Base-by-base conservation (phyloP, 2,329 filamentous ascomycete genomes). In the Ascochyta koolunga region DNA sequence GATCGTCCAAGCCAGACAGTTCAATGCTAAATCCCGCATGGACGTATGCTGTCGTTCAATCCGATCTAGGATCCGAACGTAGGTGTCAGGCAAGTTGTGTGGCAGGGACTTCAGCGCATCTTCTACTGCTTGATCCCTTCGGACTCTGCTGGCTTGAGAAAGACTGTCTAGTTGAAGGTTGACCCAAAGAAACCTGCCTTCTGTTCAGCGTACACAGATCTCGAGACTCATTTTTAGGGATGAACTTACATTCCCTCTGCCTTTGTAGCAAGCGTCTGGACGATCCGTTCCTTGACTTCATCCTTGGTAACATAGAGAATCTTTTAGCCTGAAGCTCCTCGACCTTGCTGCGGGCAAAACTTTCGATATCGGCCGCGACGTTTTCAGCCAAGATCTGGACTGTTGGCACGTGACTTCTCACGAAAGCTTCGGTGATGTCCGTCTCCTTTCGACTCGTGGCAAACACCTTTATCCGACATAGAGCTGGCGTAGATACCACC, bases 231-330 rank as follows among this genome's bases (percentile, higher is more conserved):
- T 2, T 19, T 24, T 29, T 29, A 16, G 24, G 0, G 8, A 29
- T 5, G 22, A 45, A 63, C 62, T 54, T 50, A 67, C 61, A 67
- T 67, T 3, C 59, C 61, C 9, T 63, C 55, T 33, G 64, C 64
- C 41, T 56, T 63, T 13, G 24, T 40, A 45, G 50, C 38, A 21
- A 65, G 54, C 6, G 55, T 61, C 37, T 41, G 22, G 29, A 60
- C 24, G 27, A 66, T 55, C 35, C 39, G 51, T 29, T 62, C 59
- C 31, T 53, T 51, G 29, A 64, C 48, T 24, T 40, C 42, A 36
- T 54, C 52, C n/a, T 37, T 51, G 4, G 42, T 48, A 27, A 66
- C 16, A 37, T 60, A 62, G n/a, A 64, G 58, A 1, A 27, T 58
- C 48, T 61, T 61, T 46, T 55, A 50, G 44, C 40, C 38, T 37